Conservation (phyloP, 805 yeast species). For the Phaffomyces thermotolerans region DNA sequence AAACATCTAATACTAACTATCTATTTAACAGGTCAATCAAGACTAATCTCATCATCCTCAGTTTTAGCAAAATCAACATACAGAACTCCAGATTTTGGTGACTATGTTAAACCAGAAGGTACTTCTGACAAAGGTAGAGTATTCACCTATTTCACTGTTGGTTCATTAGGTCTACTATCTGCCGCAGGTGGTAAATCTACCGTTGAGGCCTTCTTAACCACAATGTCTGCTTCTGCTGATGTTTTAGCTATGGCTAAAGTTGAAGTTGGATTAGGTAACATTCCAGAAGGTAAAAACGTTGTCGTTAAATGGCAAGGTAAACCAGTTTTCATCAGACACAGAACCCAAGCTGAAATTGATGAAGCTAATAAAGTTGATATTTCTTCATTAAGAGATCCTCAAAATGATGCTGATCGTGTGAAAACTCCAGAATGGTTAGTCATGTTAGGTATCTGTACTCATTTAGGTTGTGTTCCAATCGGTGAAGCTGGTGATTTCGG, state of each 20-base stretch:
- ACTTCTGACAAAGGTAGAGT: conserved; percentile 75
- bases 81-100: conserved; percentile 86
- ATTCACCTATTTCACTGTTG: conserved; percentile 95
- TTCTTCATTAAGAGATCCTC: conserved; percentile 83
- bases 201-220: conserved; percentile 82
- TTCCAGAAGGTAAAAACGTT: conserved; percentile 97
- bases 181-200: conserved; percentile 97
- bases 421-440: conserved; percentile 96
- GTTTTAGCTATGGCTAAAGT: conserved; percentile 99
- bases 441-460: conserved; percentile 99
- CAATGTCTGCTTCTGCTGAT: conserved; percentile 98
- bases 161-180: conserved; percentile 82
- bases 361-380: conserved; percentile 89
- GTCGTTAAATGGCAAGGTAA: conserved; percentile 99
- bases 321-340: conserved; percentile 99
- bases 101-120: conserved; percentile 63
- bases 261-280: conserved; percentile 87
- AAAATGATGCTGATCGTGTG: conserved; percentile 88
- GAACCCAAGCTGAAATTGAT: conserved; percentile 86
- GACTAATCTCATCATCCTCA: conserved; percentile 31
- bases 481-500: conserved; percentile 99
- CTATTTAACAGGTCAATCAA: conserved; percentile 21
- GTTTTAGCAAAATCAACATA: conserved; percentile 61
- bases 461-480: conserved; percentile 99
- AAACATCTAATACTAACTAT: too few species aligned